Evolutionary conservation across 1,284 basidiomycete genomes (phyloP), one percentile per base, ranked within the genome.

Genomic region (Boletus semigastroideus): DNA sequence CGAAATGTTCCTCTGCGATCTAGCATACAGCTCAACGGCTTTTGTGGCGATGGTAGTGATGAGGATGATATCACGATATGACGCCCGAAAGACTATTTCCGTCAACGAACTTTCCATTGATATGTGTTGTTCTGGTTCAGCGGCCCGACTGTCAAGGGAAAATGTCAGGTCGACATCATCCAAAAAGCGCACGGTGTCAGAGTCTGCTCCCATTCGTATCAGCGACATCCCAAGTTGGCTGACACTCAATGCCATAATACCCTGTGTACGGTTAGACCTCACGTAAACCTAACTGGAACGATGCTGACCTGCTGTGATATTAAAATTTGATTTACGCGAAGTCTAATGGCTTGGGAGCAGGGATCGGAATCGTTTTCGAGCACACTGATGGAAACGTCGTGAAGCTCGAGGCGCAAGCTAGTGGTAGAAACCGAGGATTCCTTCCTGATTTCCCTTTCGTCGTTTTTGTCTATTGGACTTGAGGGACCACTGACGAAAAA

Each of bases 181-280:
- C 59, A 99, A 76, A 73, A 99, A 94, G 37, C 93, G 85, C 41
- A 96, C 88, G 39, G 83, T 86, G 57, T 99, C 96, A 4, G 85
- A 78, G 38, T 83, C 78, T 56, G 82, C 82, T 59, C 92, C 92
- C 94, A 99, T 99, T 25, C 80, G 80, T 56, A 88, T 86, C 40
- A 99, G 79, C 16, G 94, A 98, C 94, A 99, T 98, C 39, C 96
- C 97, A 11, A 98, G 78, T 48, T 82, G 82, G 52, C 82, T 85
- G 37, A 99, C 76, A 51, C 84, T 92, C 56, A 99, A 73, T 1
- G 94, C 92, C 58, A 95, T 66, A 33, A 96, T 84, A 17, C 87
- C 87, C 87, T 94, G 51, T 7, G 3, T 12, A 40, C n/a, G 22
- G 13, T 60, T 46, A 67, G 54, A 52, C 30, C 19, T 45, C 51